Percentiles rank a stretch among this genome's conserved stretches.
Conservation (phyloP, 768 basidiomycete species). For the Macrolepiota fuliginosa region DNA sequence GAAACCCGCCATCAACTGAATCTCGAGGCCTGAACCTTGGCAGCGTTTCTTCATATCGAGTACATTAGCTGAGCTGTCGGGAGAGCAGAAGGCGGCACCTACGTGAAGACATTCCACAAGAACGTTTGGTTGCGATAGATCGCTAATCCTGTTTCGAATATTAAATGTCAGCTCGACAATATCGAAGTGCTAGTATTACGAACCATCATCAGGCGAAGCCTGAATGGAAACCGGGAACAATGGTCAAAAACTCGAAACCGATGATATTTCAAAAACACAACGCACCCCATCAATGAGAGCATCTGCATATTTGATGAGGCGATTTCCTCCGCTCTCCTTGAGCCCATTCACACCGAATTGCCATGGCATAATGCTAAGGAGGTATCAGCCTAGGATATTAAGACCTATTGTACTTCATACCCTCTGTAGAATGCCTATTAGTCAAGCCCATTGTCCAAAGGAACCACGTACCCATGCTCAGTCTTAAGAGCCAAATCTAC, state of each 20-base stretch:
- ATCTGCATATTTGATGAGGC: slow-evolving; percentile 54
- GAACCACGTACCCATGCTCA: slow-evolving; percentile 41
- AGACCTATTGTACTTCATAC: slow-evolving; percentile 18
- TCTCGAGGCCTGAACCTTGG: slow-evolving; percentile 30
- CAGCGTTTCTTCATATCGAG: slow-evolving; percentile 25
- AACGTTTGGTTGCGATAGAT: slow-evolving; percentile 52
- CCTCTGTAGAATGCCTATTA: slow-evolving; percentile 19
- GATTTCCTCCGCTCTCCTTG: slow-evolving; percentile 50
- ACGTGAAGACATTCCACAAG: slow-evolving; percentile 54
- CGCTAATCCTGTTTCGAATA: slow-evolving; percentile 35
- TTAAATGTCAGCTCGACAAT: neutral
- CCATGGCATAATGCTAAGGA: slow-evolving; percentile 50
- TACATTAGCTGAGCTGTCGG: slow-evolving; percentile 3
- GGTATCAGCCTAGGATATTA: neutral
- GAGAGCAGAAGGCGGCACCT: slow-evolving; percentile 13
- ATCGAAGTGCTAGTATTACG: slow-evolving; percentile 7
- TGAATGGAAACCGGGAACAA: slow-evolving; percentile 10
- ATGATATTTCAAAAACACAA: neutral
- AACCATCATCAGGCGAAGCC: slow-evolving; percentile 59
- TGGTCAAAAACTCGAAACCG: neutral
- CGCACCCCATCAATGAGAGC: slow-evolving; percentile 44
- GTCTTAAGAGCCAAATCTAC: slow-evolving; percentile 46
- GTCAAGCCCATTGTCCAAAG: neutral
- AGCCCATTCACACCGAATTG: slow-evolving; percentile 51
- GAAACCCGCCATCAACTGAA: slow-evolving; percentile 20